Base-by-base conservation (phyloP, 2,329 filamentous ascomycete species). In the Ceratocystis cacaofunesta region DNA sequence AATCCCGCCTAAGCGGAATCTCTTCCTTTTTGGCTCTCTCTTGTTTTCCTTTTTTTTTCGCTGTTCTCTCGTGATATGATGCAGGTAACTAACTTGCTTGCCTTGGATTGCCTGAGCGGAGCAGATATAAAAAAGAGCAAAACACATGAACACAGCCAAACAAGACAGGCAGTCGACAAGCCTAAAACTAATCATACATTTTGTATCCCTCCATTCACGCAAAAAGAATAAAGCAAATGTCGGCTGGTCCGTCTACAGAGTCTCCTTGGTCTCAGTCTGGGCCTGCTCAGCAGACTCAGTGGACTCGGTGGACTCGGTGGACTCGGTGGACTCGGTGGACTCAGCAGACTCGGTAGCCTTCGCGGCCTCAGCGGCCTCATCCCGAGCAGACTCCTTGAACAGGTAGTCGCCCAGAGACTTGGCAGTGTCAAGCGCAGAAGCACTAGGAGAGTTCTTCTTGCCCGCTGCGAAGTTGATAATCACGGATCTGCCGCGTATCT, bases 401-500 rank as follows among this genome's bases (percentile, higher is more conserved):
- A 58, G 55, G 52, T 36, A 58, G 10, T 36, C 55, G 55, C 55
- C 6, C 15, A 58, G 55, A 25, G 19, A 12, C n/a, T 58, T 58
- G 30, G 3, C 2, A 28, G n/a, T n/a, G 3, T 3, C 36, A 6
- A 3, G 1, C 6, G 41, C 1, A 15, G 48, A 15, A n/a, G 48
- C 28, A 7, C 7, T 25, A n/a, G 25, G 2, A 8, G 44, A 46
- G 64, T 32, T 36, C 10, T 43, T 66, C 19, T 66, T 52, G 22
- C 57, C 43, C 43, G 71, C 44, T 32, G 81, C 81, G 75, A 76
- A 95, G 74, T 90, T 87, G 28, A 92, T 70, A 66, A 80, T 81
- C 69, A 95, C 76, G 64, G 74, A 72, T 65, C 90, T 82, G 52
- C 85, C 86, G 70, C 86, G 86, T n/a, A 92, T 76, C 61, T 77